Evolutionary conservation across 2,329 filamentous ascomycete genomes (phyloP), one percentile per base, ranked within the genome.

Genomic region (Elsinoe fawcettii): DNA sequence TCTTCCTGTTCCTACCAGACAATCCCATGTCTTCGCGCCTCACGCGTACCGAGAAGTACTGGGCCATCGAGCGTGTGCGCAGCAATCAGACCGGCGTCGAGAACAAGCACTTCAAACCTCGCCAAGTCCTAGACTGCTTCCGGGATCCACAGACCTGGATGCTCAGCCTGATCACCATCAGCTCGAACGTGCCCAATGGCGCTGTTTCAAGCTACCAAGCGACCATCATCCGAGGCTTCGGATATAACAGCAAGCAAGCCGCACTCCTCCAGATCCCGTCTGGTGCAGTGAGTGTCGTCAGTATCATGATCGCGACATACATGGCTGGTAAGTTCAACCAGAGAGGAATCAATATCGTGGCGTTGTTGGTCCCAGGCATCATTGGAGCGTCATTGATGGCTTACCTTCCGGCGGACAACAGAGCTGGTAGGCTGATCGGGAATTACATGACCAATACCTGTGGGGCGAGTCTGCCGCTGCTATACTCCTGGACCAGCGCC

Each of bases 211-310:
- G 66, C 2, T 77, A 64, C 59, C 63, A 65, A 55, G 64, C 66
- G 1, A 69, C 65, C 3, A 63, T 70, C 37, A 68, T 70, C 61
- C 65, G 63, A 46, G 59, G 59, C 22, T 67, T 69, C 51, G 67
- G 67, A 7, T 69, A 67, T 59, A 61, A 62, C 47, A 60, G 61
- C 43, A 64, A 65, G 43, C 56, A 62, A 1, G 64, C 68, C 1
- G 67, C 68, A 3, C 63, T 71, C 0, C 63, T 71, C 1, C 22
- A 87, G 75, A 67, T 90, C 82, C 1, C 77, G 63, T 58, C 85
- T 76, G 2, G 93, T 68, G 59, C 77, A 73, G 22, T 77, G 65
- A 44, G 72, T 72, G 63, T 80, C 72, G 57, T 72, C 57, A 54
- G 65, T 37, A 67, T 69, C 47, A 57, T 70, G 7, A 61, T 60